Conservation (phyloP, 257 asterid genomes). For the Asclepias syriaca region DNA sequence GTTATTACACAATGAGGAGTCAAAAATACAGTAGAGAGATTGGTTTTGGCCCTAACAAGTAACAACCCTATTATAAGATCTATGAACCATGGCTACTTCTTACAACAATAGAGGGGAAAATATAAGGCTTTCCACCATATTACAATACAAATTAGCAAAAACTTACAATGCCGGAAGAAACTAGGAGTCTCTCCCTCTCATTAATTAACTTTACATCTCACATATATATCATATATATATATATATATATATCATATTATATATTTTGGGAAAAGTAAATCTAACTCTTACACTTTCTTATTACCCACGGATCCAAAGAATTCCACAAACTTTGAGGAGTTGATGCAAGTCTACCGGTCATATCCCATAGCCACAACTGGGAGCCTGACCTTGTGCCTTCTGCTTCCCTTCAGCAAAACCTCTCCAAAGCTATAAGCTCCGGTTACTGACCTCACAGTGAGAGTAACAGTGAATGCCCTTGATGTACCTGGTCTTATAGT, state of each 20-base stretch:
- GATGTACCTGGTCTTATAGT: slow-evolving; percentile 78
- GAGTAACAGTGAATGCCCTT: slow-evolving; percentile 53
- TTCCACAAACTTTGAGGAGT: slow-evolving; percentile 19
- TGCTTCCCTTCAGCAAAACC: slow-evolving; percentile 77
- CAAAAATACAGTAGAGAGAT: slow-evolving; percentile 11
- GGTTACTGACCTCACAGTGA: slow-evolving; percentile 65
- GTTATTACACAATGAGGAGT: slow-evolving; percentile 11
- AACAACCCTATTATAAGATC: slow-evolving; percentile 1
- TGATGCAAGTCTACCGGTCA: slow-evolving; percentile 32
- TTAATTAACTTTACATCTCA: slow-evolving; percentile 46
- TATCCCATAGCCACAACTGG: slow-evolving; percentile 91
- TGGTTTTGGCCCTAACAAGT: slow-evolving; percentile 1
- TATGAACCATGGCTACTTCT: slow-evolving; percentile 29
- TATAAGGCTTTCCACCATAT: slow-evolving; percentile 42
- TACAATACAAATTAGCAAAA: slow-evolving; percentile 44
- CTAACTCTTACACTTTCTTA: slow-evolving; percentile 37
- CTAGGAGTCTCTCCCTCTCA: slow-evolving; percentile 17
- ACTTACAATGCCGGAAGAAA: slow-evolving; percentile 37
- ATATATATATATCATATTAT: slow-evolving; percentile 5
- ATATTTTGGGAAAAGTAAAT: slow-evolving; percentile 26
- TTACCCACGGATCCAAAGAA: slow-evolving; percentile 39
- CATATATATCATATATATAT: slow-evolving; percentile 18
- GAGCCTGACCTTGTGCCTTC: slow-evolving; percentile 86
- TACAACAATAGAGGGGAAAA: slow-evolving; percentile 26
- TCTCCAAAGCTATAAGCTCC: slow-evolving; percentile 91